Percentiles rank a stretch among this genome's conserved stretches.
Conservation (phyloP, 441 rosid genomes). For the Pelargonium cotyledonis region DNA sequence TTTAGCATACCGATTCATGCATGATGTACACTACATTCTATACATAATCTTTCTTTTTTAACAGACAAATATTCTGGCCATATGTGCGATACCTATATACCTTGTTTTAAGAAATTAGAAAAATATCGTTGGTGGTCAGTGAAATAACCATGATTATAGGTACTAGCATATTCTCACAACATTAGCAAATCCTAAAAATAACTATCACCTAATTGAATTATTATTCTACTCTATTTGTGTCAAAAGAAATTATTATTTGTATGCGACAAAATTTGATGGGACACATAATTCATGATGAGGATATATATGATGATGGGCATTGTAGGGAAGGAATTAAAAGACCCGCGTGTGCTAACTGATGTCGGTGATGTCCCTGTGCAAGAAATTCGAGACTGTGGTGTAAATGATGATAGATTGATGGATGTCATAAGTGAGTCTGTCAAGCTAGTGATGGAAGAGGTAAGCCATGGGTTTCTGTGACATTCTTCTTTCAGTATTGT, state of each 20-base stretch:
- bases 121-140: no score
- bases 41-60: no score
- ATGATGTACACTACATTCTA: no score
- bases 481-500: constrained; percentile 11
- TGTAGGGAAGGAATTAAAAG: constrained; percentile 79
- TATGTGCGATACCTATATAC: no score
- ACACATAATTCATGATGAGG: constrained; percentile 1
- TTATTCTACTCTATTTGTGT: not conserved
- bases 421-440: constrained; percentile 78
- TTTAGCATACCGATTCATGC: no score
- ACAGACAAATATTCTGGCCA: no score
- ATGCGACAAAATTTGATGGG: not conserved
- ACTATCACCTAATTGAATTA: no score
- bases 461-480: constrained; percentile 17
- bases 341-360: constrained; percentile 86
- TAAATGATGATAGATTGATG: constrained; percentile 90
- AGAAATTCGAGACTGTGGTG: constrained; percentile 95
- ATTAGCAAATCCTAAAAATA: no score
- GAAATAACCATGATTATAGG: no score
- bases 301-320: constrained; percentile 9
- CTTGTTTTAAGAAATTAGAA: no score
- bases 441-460: constrained; percentile 92
- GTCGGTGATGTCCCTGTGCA: constrained; percentile 96
- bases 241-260: not conserved
- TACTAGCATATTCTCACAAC: no score